A percentile compares a stretch with the other conserved stretches of the same genome.
Conservation (phyloP, 805 yeast species). For the Isabelozyma rhagii region DNA sequence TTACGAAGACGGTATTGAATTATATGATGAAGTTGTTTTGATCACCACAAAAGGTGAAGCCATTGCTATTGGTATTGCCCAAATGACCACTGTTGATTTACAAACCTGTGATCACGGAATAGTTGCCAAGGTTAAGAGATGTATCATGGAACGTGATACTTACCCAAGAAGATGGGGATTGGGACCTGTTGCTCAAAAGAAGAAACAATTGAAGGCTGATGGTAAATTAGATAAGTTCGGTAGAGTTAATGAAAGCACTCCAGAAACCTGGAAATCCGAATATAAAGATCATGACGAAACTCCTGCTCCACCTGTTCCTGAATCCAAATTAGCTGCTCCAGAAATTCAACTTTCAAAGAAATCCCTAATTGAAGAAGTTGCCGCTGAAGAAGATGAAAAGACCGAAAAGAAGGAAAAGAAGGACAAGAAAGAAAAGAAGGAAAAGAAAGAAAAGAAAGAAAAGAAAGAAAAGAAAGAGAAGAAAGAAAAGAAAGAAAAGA, state of each 20-base stretch:
- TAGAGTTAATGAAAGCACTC: slow-evolving; percentile 89
- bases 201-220: slow-evolving; percentile 95
- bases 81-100: slow-evolving; percentile 96
- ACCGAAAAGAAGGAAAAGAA: slow-evolving; percentile 24
- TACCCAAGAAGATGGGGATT: slow-evolving; percentile 99
- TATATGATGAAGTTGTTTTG: slow-evolving; percentile 95
- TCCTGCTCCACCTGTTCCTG: slow-evolving; percentile 59
- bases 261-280: slow-evolving; percentile 83
- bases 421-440: slow-evolving; percentile 45
- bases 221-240: slow-evolving; percentile 97
- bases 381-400: slow-evolving; percentile 17
- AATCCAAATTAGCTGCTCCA: slow-evolving; percentile 46
- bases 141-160: slow-evolving; percentile 99
- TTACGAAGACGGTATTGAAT: slow-evolving; percentile 96
- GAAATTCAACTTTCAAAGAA: slow-evolving; percentile 47
- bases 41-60: slow-evolving; percentile 99
- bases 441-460: slow-evolving; percentile 48
- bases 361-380: slow-evolving; percentile 45
- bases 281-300: slow-evolving; percentile 69
- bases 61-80: slow-evolving; percentile 96
- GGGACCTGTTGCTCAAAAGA: slow-evolving; percentile 98
- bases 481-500: slow-evolving; percentile 50
- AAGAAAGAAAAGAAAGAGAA: slow-evolving; percentile 64
- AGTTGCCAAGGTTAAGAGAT: slow-evolving; percentile 97
- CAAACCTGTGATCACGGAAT: slow-evolving; percentile 98